phyloP scores from a whole-genome alignment of 2,329 filamentous ascomycete genomes.

The Aspergillus floridensis region DNA sequence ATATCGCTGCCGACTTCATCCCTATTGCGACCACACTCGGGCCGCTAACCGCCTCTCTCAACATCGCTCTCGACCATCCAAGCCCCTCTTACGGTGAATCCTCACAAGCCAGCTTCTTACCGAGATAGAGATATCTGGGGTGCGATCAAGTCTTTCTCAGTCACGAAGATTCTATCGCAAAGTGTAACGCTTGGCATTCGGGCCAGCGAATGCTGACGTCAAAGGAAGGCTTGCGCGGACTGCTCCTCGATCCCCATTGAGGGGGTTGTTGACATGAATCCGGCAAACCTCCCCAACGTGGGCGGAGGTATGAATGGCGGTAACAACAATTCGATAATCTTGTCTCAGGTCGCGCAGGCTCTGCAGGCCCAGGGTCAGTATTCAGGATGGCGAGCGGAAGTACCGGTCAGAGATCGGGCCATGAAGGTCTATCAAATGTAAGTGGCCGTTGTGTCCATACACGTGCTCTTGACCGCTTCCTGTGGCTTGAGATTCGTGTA shows the following conservation, averaged over 20 bases:
- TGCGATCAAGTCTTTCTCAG: not conserved
- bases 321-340: conserved; percentile 37
- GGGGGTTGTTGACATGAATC: conserved; percentile 44
- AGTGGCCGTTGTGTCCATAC: conserved; percentile 18
- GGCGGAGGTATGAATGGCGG: conserved; percentile 37
- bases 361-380: conserved; percentile 44
- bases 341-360: conserved; percentile 39
- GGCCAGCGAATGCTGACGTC: conserved; percentile 39
- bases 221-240: conserved; percentile 30
- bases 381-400: conserved; percentile 45
- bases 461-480: not conserved
- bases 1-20: conserved; percentile 20
- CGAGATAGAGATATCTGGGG: not conserved
- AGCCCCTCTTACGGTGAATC: conserved; percentile 3
- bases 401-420: conserved; percentile 40
- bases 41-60: not conserved
- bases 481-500: not conserved
- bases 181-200: conserved; percentile 12
- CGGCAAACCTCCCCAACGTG: conserved; percentile 39
- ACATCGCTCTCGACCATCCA: not conserved
- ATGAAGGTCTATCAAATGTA: conserved; percentile 47
- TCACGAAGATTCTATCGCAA: conserved; percentile 5
- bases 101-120: not conserved
- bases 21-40: conserved; percentile 1
- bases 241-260: conserved; percentile 37